Percentiles rank a stretch among this genome's conserved stretches.
phyloP scores from a whole-genome alignment of 2,329 filamentous ascomycete species.

The Epichloe gansuensis region DNA sequence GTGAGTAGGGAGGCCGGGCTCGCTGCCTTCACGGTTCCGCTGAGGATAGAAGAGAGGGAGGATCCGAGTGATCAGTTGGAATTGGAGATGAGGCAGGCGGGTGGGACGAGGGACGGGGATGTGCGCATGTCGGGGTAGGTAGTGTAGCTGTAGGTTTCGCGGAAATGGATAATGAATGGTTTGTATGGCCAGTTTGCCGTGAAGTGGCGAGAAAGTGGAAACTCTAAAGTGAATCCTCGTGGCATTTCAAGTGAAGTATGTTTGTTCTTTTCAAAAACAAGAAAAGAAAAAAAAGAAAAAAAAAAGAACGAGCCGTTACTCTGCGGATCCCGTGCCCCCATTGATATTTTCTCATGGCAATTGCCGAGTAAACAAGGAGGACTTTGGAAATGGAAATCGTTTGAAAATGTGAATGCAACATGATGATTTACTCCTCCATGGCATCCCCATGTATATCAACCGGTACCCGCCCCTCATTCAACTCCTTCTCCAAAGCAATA shows the following conservation, averaged over 20 bases:
- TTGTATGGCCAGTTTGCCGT: too few relatives aligned
- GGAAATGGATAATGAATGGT: too few relatives aligned
- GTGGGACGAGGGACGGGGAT: slow-evolving; percentile 32
- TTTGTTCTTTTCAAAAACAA: background rate
- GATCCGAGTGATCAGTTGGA: slow-evolving; percentile 42
- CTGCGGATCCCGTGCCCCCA: too few relatives aligned
- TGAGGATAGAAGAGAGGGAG: slow-evolving; percentile 16
- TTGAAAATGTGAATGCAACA: too few relatives aligned
- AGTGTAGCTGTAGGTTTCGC: slow-evolving; percentile 8
- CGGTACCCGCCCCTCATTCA: slow-evolving; percentile 80
- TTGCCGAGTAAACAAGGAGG: too few relatives aligned
- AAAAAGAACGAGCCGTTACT: background rate
- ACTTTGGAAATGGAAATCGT: too few relatives aligned
- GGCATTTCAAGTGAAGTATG: too few relatives aligned
- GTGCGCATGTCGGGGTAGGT: slow-evolving; percentile 46
- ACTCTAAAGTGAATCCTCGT: too few relatives aligned
- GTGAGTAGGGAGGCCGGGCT: slow-evolving; percentile 16
- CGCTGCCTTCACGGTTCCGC: slow-evolving; percentile 10
- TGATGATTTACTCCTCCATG: slow-evolving; percentile 44
- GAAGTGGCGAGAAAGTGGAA: too few relatives aligned
- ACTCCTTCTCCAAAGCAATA: slow-evolving; percentile 74
- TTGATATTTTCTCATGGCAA: too few relatives aligned
- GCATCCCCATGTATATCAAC: slow-evolving; percentile 43
- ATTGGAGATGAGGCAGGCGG: slow-evolving; percentile 39
- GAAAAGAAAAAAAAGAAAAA: background rate